Evolutionary conservation across 257 asterid species (phyloP).

Genomic region (Solanum rostratum): DNA sequence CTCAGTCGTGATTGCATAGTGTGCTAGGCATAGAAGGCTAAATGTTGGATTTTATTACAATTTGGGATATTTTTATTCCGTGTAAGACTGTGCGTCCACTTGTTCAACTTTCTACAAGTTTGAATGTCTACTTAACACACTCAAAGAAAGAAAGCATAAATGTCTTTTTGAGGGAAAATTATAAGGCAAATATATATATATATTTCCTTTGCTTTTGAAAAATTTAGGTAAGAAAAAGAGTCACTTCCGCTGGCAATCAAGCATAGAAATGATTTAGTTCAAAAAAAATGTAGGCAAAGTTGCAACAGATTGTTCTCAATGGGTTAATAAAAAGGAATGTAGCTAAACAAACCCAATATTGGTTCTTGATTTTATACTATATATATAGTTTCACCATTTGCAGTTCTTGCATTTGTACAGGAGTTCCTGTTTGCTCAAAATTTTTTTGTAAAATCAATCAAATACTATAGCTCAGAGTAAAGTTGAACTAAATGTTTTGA

Average conservation of each 20-base stretch:
- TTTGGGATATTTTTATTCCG: too few species aligned
- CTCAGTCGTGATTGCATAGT: too few species aligned
- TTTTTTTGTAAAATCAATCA: background rate
- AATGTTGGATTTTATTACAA: too few species aligned
- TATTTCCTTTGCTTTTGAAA: background rate
- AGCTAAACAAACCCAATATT: background rate
- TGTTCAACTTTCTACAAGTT: too few species aligned
- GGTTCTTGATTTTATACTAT: background rate
- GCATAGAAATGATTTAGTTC: background rate
- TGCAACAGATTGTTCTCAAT: background rate
- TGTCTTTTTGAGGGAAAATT: too few species aligned
- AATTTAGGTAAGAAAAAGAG: too few species aligned
- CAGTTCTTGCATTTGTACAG: slow-evolving; percentile 3
- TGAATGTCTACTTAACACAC: too few species aligned
- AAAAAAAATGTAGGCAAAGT: background rate
- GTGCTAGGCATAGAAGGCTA: too few species aligned
- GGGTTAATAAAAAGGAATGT: background rate
- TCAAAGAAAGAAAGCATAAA: too few species aligned
- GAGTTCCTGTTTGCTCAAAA: background rate
- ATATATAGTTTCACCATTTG: background rate
- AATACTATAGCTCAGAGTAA: background rate
- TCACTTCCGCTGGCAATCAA: background rate
- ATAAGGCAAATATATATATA: too few species aligned
- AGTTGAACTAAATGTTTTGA: background rate
- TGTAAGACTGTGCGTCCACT: too few species aligned